phyloP scores from a whole-genome alignment of 306 rosid genomes.

The Cyclanthera cordifolia region DNA sequence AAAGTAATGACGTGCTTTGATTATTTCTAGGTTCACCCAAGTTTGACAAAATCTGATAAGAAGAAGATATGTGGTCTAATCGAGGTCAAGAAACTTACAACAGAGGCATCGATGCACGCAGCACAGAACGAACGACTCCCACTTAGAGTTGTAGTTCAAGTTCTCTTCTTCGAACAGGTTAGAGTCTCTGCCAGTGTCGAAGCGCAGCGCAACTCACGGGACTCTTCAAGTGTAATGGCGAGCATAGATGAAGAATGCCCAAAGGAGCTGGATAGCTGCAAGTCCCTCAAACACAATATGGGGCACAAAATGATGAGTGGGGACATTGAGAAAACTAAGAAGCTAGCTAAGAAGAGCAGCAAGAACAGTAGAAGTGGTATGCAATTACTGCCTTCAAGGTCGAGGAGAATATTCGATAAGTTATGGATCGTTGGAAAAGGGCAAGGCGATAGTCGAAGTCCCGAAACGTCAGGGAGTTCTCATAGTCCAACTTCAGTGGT shows the following conservation, averaged over 20 bases:
- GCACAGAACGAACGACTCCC: constrained; percentile 93
- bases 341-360: constrained; percentile 54
- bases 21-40: constrained; percentile 54
- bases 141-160: constrained; percentile 80
- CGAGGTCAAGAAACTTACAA: constrained; percentile 69
- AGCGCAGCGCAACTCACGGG: not conserved
- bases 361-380: constrained; percentile 71
- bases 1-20: not conserved
- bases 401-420: constrained; percentile 79
- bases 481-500: constrained; percentile 77
- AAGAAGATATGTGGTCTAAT: constrained; percentile 56
- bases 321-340: constrained; percentile 32
- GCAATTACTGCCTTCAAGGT: constrained; percentile 72
- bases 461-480: constrained; percentile 88
- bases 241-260: constrained; percentile 34
- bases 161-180: constrained; percentile 79
- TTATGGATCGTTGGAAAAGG: constrained; percentile 69
- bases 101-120: constrained; percentile 64
- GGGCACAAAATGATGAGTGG: constrained; percentile 43
- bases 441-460: constrained; percentile 60
- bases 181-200: constrained; percentile 35
- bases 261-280: constrained; percentile 32
- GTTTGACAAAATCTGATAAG: constrained; percentile 61
- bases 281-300: constrained; percentile 37
- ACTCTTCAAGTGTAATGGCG: constrained; percentile 18